phyloP scores from a whole-genome alignment of 306 rosid species.

The Cyamopsis tetragonoloba region DNA sequence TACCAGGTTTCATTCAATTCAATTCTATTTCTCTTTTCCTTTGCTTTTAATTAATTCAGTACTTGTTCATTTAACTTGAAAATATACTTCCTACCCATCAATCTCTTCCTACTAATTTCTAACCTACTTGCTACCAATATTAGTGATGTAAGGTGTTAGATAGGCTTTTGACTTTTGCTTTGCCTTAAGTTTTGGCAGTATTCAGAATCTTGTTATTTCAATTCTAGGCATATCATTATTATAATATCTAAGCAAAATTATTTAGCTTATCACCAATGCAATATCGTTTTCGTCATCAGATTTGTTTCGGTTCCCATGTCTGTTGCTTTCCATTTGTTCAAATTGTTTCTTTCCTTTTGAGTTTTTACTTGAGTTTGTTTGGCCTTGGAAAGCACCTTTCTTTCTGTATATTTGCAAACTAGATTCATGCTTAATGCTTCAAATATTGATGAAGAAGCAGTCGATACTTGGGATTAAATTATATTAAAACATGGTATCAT shows the following conservation, averaged over 20 bases:
- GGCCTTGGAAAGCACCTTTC: background rate
- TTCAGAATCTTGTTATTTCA: background rate
- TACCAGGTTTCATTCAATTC: conserved; percentile 48
- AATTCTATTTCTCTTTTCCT: background rate
- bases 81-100: background rate
- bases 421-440: background rate
- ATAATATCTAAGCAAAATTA: background rate
- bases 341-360: background rate
- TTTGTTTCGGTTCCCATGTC: conserved; percentile 20
- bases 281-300: conserved; percentile 10
- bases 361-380: background rate
- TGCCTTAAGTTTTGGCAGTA: conserved; percentile 23
- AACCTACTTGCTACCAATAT: background rate
- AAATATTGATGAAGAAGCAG: background rate
- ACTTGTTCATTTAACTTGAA: too few species aligned
- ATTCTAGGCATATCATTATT: background rate
- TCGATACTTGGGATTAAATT: background rate
- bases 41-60: too few species aligned
- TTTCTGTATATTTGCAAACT: conserved; percentile 1
- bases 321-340: background rate
- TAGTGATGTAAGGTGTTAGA: conserved; percentile 14
- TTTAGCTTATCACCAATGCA: background rate
- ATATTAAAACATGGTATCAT: background rate
- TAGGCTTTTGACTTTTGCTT: conserved; percentile 28
- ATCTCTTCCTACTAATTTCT: background rate